phyloP scores from a whole-genome alignment of 345 rosid species.

The Lepidium sativum region DNA sequence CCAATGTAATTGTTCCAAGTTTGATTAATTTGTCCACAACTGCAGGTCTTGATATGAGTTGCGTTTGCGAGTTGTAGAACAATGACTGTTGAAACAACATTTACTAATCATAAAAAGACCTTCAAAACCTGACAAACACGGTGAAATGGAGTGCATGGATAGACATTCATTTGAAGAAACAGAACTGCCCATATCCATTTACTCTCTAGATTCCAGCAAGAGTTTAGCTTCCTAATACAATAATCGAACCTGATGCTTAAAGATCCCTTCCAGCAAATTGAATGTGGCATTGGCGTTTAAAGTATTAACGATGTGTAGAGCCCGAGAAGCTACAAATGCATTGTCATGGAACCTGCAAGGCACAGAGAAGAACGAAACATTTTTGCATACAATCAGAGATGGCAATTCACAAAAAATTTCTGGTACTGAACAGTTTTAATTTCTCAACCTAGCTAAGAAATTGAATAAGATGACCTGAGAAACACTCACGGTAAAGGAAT shows the following conservation, averaged over 20 bases:
- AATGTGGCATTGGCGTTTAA: slow-evolving; percentile 55
- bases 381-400: not conserved
- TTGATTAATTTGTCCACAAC: slow-evolving; percentile 48
- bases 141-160: not conserved
- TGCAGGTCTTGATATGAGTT: slow-evolving; percentile 44
- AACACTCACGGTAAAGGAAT: slow-evolving; percentile 86
- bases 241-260: slow-evolving; percentile 57
- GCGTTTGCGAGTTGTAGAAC: slow-evolving; percentile 56
- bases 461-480: not conserved
- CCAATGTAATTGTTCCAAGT: slow-evolving; percentile 43
- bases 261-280: slow-evolving; percentile 55
- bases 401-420: not conserved
- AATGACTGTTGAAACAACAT: slow-evolving; percentile 36
- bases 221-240: not conserved
- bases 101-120: not conserved
- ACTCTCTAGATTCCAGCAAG: not conserved
- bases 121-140: not conserved
- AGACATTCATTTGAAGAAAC: not conserved
- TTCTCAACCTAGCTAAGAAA: not conserved
- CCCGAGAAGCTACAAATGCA: slow-evolving; percentile 70
- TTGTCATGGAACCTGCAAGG: slow-evolving; percentile 77
- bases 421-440: not conserved
- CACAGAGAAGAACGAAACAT: not conserved
- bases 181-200: not conserved
- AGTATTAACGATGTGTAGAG: slow-evolving; percentile 55